phyloP scores from a whole-genome alignment of 2,329 filamentous ascomycete genomes.

The Pseudogymnoascus sp. region DNA sequence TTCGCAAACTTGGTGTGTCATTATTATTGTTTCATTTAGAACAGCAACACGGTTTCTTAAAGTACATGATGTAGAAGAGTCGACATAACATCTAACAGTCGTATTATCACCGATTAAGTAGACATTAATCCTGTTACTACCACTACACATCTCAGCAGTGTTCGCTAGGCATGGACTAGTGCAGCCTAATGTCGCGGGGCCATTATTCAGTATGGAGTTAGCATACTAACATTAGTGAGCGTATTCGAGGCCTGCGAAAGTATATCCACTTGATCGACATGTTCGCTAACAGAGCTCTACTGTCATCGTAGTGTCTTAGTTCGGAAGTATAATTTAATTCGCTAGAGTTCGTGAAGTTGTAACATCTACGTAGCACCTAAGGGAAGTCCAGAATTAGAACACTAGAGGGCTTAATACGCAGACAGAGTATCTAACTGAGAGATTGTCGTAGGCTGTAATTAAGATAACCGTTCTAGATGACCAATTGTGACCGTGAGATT shows the following conservation, averaged over 20 bases:
- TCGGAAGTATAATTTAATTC: background rate
- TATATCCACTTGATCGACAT: background rate
- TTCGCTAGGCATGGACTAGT: slow-evolving; percentile 13
- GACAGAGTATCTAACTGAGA: background rate
- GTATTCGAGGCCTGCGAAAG: background rate
- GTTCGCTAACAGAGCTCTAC: background rate
- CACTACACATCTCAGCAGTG: slow-evolving; percentile 11
- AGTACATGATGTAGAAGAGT: background rate
- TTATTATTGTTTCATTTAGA: background rate
- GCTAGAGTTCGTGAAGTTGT: background rate
- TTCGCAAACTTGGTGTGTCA: background rate
- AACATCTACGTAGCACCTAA: background rate
- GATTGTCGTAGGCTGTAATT: background rate
- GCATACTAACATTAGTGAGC: background rate
- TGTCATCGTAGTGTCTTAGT: background rate
- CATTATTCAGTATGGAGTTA: background rate
- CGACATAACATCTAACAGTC: background rate
- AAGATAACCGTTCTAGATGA: background rate
- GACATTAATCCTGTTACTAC: slow-evolving; percentile 10
- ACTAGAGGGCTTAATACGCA: background rate
- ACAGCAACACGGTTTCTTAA: background rate
- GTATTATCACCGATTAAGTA: slow-evolving; percentile 10
- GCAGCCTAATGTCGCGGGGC: slow-evolving; percentile 7
- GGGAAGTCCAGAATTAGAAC: background rate
- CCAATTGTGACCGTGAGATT: background rate